These are phyloP conservation scores for Golubevia pallescens DNA, from an alignment of 1,284 basidiomycete genomes.

Conservation along the genomic window DNA sequence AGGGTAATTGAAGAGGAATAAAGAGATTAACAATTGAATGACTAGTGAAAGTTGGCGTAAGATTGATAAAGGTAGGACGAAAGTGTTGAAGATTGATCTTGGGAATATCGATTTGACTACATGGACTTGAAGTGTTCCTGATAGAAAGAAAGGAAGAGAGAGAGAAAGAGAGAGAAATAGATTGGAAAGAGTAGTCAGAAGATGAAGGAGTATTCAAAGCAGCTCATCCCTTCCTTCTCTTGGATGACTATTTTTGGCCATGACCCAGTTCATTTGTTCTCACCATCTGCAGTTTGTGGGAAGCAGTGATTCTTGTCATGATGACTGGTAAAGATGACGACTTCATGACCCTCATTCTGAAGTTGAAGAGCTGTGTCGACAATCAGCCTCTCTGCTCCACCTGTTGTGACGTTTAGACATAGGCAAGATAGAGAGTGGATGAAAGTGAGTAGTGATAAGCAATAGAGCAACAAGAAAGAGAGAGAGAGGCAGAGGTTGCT, in stretches of 20 bases:
- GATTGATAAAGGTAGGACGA: constrained; percentile 89
- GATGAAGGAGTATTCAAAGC: no score
- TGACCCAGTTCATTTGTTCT: no score
- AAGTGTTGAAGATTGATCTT: constrained; percentile 75
- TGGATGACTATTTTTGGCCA: no score
- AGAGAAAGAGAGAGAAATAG: background rate
- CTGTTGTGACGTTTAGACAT: constrained; percentile 66
- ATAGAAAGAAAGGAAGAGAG: background rate
- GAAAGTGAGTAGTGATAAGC: background rate
- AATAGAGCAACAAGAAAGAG: constrained; percentile 1
- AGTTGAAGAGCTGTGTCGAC: constrained; percentile 93
- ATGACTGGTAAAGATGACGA: constrained; percentile 93
- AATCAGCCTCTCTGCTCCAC: constrained; percentile 90
- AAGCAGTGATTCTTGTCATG: constrained; percentile 73
- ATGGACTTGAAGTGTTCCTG: constrained; percentile 84
- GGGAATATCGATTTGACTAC: constrained; percentile 78
- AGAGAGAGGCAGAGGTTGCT: background rate
- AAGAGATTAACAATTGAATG: constrained; percentile 43
- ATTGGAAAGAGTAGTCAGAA: no score
- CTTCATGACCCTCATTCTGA: constrained; percentile 80
- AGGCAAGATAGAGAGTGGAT: background rate
- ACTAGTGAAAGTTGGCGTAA: constrained; percentile 77
- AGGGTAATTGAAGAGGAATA: constrained; percentile 20
- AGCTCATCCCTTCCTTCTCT: no score
- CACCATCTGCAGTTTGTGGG: constrained; percentile 47